These are phyloP conservation scores for Ploettnerulaceae sp. DNA, from an alignment of 2,329 filamentous ascomycete genomes.

Conservation along the genomic window DNA sequence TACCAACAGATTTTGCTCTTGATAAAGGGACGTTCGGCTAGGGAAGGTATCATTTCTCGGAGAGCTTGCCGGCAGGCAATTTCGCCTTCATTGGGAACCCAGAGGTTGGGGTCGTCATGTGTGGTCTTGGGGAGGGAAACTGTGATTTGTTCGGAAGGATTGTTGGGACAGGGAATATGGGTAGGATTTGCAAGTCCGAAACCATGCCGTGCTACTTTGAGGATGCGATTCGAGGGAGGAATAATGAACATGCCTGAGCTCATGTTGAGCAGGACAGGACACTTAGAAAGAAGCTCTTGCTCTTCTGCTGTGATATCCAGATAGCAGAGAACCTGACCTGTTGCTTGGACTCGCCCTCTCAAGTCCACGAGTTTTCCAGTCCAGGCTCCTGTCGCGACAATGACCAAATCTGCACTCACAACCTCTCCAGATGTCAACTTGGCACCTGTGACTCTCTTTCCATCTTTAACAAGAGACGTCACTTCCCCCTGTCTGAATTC, in stretches of 20 bases:
- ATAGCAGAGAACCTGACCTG: constrained; percentile 77
- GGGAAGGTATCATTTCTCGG: constrained; percentile 46
- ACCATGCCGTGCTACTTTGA: constrained; percentile 58
- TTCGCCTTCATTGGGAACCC: constrained; percentile 25
- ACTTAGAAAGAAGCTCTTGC: constrained; percentile 55
- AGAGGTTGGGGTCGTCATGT: constrained; percentile 19
- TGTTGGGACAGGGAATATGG: constrained; percentile 21
- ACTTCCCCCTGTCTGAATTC: constrained; percentile 46
- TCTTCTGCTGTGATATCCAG: constrained; percentile 69
- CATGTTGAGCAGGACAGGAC: constrained; percentile 71
- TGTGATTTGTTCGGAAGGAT: constrained; percentile 13
- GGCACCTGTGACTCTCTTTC: constrained; percentile 48
- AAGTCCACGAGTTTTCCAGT: constrained; percentile 73
- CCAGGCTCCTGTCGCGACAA: constrained; percentile 87
- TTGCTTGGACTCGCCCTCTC: constrained; percentile 69
- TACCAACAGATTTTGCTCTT: constrained; percentile 58
- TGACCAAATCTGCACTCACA: constrained; percentile 63
- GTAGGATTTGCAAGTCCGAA: constrained; percentile 50
- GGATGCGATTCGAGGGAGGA: constrained; percentile 51
- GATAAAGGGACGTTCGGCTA: constrained; percentile 47
- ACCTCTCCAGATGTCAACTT: constrained; percentile 45
- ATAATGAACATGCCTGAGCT: constrained; percentile 70
- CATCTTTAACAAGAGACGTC: constrained; percentile 20
- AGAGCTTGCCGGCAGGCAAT: constrained; percentile 23
- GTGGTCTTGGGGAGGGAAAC: constrained; percentile 25